Percentiles rank a stretch among this genome's conserved stretches.
These are phyloP conservation scores for Cicer yamashitae DNA, from an alignment of 306 rosid species.

Conservation along the genomic window DNA sequence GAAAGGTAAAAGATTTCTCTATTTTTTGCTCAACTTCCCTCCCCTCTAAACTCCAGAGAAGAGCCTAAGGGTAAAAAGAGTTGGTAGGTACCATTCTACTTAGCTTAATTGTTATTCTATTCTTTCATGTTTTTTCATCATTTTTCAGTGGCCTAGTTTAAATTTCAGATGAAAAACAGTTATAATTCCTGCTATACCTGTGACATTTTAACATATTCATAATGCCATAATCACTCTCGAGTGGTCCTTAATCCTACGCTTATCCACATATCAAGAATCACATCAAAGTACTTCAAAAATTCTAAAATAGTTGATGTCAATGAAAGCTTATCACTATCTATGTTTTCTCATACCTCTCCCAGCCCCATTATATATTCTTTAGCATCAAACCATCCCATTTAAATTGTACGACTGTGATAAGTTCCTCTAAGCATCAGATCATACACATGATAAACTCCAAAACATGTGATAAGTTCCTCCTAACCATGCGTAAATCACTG, in stretches of 20 bases:
- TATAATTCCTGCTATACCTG: not conserved
- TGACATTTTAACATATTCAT: not conserved
- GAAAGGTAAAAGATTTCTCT: no score
- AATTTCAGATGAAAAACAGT: not conserved
- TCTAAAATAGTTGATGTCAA: not conserved
- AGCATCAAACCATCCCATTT: not conserved
- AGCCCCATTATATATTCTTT: not conserved
- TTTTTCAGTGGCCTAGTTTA: not conserved
- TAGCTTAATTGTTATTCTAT: no score
- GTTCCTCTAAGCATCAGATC: not conserved
- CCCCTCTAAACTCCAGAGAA: no score
- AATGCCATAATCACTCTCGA: not conserved
- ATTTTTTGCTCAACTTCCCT: no score
- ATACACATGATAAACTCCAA: slow-evolving; percentile 30
- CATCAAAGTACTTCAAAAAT: not conserved
- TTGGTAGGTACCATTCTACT: no score
- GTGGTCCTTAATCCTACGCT: not conserved
- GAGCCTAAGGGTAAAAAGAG: no score
- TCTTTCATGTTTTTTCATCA: not conserved
- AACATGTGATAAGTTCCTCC: slow-evolving; percentile 35
- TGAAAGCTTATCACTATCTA: not conserved
- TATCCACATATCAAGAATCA: slow-evolving; percentile 3
- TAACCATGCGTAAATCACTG: slow-evolving; percentile 35
- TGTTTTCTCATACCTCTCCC: not conserved
- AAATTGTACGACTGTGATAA: not conserved